These are phyloP conservation scores for Corniculantispora saksenae DNA, from an alignment of 2,329 filamentous ascomycete species.

Conservation along the genomic window DNA sequence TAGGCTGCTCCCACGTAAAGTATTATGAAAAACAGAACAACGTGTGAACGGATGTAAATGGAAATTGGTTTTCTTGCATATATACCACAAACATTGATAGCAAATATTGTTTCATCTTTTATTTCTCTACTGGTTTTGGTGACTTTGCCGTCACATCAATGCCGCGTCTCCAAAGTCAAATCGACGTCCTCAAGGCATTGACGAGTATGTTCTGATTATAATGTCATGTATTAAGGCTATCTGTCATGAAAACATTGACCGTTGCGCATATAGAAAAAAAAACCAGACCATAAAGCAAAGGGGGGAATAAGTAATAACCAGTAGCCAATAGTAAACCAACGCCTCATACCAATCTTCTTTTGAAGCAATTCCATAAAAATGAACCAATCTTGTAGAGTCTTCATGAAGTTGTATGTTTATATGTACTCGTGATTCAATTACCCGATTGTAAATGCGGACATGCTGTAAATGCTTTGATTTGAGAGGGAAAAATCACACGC, in stretches of 20 bases:
- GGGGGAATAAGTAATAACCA: not conserved
- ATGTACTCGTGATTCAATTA: not conserved
- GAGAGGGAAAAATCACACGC: not conserved
- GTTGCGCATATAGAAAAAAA: not conserved
- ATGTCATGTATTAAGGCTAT: not conserved
- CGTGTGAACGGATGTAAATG: conserved; percentile 1
- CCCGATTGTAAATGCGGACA: not conserved
- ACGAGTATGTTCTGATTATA: not conserved
- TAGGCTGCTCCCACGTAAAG: not conserved
- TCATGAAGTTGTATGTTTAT: not conserved
- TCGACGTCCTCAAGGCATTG: not conserved
- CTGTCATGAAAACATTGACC: not conserved
- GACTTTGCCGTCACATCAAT: no score
- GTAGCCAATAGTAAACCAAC: conserved; percentile 4
- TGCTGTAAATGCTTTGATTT: not conserved
- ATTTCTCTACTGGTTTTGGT: not conserved
- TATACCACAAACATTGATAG: conserved; percentile 7
- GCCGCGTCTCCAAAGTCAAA: no score
- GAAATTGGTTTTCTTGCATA: conserved; percentile 6
- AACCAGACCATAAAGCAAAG: not conserved
- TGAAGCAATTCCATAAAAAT: not conserved
- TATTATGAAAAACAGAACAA: not conserved
- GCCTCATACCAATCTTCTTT: not conserved
- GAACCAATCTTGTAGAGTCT: not conserved
- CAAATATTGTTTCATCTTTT: not conserved